These are phyloP conservation scores for Venturia oleaginea DNA, from an alignment of 2,329 filamentous ascomycete species.

Conservation along the genomic window DNA sequence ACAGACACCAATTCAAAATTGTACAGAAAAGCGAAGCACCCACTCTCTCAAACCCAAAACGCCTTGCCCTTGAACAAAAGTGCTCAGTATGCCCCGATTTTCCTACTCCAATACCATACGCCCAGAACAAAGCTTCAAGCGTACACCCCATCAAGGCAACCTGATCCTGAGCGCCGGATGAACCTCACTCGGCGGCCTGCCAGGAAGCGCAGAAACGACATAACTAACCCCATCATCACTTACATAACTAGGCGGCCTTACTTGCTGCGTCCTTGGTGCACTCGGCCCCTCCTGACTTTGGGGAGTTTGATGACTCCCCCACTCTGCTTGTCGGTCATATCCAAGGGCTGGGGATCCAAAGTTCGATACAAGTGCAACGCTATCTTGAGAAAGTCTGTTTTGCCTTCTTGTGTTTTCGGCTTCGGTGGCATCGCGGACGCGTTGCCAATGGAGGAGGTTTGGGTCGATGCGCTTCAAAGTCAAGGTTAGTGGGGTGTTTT, in stretches of 20 bases:
- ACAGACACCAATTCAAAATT: not conserved
- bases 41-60: too few species aligned
- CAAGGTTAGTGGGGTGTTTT: conserved; percentile 3
- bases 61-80: not conserved
- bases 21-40: not conserved
- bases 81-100: not conserved
- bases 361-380: not conserved
- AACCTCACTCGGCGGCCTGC: conserved; percentile 27
- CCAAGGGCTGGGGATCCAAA: not conserved
- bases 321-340: not conserved
- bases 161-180: conserved; percentile 15
- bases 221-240: conserved; percentile 69
- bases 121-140: too few species aligned
- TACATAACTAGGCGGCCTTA: conserved; percentile 63
- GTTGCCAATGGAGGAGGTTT: conserved; percentile 71
- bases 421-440: conserved; percentile 29
- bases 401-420: not conserved
- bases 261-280: not conserved
- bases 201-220: conserved; percentile 56
- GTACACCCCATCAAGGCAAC: conserved; percentile 3
- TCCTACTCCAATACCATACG: not conserved
- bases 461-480: conserved; percentile 71
- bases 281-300: not conserved
- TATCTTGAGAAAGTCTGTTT: not conserved
- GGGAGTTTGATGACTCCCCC: not conserved